These are phyloP conservation scores for Exophiala calicioides DNA, from an alignment of 2,329 filamentous ascomycete genomes.

Conservation along the genomic window DNA sequence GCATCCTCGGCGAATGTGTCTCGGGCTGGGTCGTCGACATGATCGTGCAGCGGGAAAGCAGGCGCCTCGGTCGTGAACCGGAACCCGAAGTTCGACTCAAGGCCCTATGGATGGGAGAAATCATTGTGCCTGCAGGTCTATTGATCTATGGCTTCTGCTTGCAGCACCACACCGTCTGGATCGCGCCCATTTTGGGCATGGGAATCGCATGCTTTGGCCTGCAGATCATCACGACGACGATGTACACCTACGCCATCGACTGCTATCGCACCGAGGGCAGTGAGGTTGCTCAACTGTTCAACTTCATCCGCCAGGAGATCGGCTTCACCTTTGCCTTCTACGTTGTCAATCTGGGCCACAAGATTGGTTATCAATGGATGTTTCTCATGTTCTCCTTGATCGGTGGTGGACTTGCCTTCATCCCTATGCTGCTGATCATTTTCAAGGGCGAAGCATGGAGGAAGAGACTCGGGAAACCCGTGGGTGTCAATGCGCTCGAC, in stretches of 20 bases:
- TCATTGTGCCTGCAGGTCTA: constrained; percentile 34
- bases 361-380: constrained; percentile 27
- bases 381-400: constrained; percentile 28
- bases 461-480: constrained; percentile 15
- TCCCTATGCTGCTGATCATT: constrained; percentile 26
- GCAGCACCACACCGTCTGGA: constrained; percentile 34
- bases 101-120: constrained; percentile 34
- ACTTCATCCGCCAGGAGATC: constrained; percentile 33
- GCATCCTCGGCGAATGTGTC: constrained; percentile 30
- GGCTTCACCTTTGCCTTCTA: constrained; percentile 34
- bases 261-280: constrained; percentile 29
- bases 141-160: constrained; percentile 38
- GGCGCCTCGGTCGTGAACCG: constrained; percentile 24
- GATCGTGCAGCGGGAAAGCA: constrained; percentile 28
- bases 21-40: constrained; percentile 32
- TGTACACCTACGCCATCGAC: constrained; percentile 34
- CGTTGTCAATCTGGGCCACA: constrained; percentile 23
- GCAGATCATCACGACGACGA: constrained; percentile 33
- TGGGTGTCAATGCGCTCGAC: constrained; percentile 13
- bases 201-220: constrained; percentile 33
- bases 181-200: constrained; percentile 33
- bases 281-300: constrained; percentile 32
- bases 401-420: constrained; percentile 23
- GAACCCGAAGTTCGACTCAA: constrained; percentile 33
- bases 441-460: constrained; percentile 23